Evolutionary conservation across 164 flowering plant species (phyloP).

Genomic region (Kalanchoe fedtschenkoi): DNA sequence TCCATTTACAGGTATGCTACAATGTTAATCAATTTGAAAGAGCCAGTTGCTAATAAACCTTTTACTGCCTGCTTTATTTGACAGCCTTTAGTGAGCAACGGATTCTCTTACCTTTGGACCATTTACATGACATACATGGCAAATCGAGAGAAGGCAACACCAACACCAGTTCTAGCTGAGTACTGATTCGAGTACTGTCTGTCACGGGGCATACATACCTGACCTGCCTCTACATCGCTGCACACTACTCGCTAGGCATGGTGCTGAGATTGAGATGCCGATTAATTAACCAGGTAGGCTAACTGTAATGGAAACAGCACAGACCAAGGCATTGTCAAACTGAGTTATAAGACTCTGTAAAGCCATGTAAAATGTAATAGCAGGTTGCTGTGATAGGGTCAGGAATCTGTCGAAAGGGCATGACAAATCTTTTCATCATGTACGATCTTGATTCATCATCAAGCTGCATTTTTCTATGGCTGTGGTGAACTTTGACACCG

Average conservation of each 20-base stretch:
- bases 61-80: not conserved
- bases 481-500: not conserved
- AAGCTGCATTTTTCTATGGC: not conserved
- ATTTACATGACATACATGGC: constrained; percentile 67
- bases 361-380: not conserved
- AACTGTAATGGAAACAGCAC: not conserved
- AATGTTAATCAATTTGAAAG: not conserved
- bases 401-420: not conserved
- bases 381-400: not conserved
- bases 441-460: not conserved
- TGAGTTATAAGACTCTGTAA: not conserved
- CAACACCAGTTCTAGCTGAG: not conserved
- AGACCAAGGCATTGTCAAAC: not conserved
- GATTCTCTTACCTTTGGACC: constrained; percentile 58
- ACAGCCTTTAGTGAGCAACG: constrained; percentile 54
- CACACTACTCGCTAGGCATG: too few relatives aligned
- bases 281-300: not conserved
- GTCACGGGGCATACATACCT: not conserved
- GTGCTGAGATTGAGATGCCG: too few relatives aligned
- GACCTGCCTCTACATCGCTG: not conserved
- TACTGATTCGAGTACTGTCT: not conserved
- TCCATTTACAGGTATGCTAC: constrained; percentile 55
- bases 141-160: constrained; percentile 34
- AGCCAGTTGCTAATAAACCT: not conserved
- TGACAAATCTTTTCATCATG: too few relatives aligned